Percentiles rank a stretch among this genome's conserved stretches.
Evolutionary conservation across 208 protist species (phyloP).

Genomic region (Naegleria lovaniensis): DNA sequence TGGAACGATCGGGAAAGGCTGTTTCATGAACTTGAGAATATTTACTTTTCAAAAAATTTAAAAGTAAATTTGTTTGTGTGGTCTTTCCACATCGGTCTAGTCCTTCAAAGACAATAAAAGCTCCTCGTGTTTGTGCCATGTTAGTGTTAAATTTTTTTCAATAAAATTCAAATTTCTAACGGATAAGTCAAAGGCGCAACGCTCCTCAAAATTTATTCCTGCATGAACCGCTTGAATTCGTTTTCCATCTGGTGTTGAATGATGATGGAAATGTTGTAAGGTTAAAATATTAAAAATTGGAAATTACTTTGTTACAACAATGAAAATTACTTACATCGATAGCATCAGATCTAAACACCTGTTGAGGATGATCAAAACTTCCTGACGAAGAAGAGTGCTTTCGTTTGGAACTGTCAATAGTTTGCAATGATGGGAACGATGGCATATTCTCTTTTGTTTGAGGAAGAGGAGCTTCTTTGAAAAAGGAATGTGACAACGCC

Average conservation of each 20-base stretch:
- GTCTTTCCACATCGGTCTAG: slow-evolving; percentile 50
- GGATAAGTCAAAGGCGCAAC: too few species aligned
- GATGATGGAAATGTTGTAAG: too few species aligned
- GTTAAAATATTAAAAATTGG: too few species aligned
- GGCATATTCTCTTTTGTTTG: not conserved
- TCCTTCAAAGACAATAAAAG: slow-evolving; percentile 50
- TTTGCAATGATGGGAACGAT: not conserved
- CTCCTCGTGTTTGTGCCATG: slow-evolving; percentile 30
- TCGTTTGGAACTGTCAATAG: not conserved
- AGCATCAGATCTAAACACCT: not conserved
- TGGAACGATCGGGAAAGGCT: slow-evolving; percentile 54
- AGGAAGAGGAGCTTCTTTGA: slow-evolving; percentile 5
- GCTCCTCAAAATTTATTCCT: slow-evolving; percentile 5
- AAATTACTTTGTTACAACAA: too few species aligned
- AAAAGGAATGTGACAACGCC: not conserved
- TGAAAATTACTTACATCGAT: too few species aligned
- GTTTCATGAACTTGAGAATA: slow-evolving; percentile 28
- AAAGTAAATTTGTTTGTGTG: slow-evolving; percentile 40
- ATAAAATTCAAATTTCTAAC: not conserved
- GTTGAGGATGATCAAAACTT: not conserved
- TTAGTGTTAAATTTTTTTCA: not conserved
- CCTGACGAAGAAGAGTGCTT: not conserved
- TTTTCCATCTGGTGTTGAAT: not conserved
- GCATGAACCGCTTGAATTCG: not conserved
- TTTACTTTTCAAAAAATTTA: slow-evolving; percentile 32